Conservation (phyloP, 805 yeast genomes). For the Sungouiella blattae region DNA sequence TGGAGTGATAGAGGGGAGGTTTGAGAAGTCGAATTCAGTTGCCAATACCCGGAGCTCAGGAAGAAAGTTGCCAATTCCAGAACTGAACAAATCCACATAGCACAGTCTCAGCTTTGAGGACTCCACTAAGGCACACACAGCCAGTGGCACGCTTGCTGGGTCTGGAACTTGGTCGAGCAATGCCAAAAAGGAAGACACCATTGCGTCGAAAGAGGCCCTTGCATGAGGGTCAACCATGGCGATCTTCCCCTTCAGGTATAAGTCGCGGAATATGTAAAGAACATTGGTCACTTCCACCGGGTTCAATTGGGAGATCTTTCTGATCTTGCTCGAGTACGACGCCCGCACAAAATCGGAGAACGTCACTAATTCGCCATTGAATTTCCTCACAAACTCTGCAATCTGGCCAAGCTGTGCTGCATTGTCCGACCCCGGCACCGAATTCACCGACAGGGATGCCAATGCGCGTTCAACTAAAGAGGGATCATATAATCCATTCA, state of each 20-base stretch:
- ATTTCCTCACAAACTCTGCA: not conserved
- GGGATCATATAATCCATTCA: not conserved
- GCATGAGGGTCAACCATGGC: not conserved
- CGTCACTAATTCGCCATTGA: not conserved
- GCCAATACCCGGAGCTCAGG: conserved; percentile 5
- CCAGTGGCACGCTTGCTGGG: not conserved
- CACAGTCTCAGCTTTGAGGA: not conserved
- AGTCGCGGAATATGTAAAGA: conserved; percentile 1
- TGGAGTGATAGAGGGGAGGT: conserved; percentile 2
- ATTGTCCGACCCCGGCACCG: not conserved
- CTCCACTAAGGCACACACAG: not conserved
- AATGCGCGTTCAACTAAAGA: conserved; percentile 1
- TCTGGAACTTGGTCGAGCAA: not conserved
- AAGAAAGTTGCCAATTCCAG: conserved; percentile 5
- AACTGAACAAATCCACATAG: conserved; percentile 1
- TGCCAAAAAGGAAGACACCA: not conserved
- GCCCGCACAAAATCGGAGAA: conserved; percentile 2
- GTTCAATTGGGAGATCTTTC: conserved; percentile 1
- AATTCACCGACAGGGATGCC: not conserved
- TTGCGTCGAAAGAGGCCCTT: not conserved
- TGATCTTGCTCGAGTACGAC: conserved; percentile 1
- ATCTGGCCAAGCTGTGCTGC: not conserved
- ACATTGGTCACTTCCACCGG: conserved; percentile 4
- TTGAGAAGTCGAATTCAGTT: conserved; percentile 3
- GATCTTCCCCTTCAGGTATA: conserved; percentile 1